Evolutionary conservation across 495 filamentous ascomycete genomes (phyloP).

Genomic region (Penicillium salamii): DNA sequence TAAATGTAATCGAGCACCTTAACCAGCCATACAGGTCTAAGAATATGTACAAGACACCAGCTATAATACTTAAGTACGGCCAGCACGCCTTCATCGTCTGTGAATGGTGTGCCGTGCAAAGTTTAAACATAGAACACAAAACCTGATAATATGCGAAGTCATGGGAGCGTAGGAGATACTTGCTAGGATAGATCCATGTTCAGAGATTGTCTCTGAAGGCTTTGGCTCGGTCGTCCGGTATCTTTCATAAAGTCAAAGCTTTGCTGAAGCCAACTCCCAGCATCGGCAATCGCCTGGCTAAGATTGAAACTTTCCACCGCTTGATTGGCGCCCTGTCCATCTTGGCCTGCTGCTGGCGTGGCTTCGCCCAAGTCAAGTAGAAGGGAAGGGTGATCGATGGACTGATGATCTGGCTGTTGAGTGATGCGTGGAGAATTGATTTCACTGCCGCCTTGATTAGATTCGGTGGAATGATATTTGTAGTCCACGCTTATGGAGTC

Average conservation of each 20-base stretch:
- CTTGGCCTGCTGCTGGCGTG: constrained; percentile 34
- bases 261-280: constrained; percentile 45
- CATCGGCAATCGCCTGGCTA: constrained; percentile 44
- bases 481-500: not conserved
- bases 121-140: too few relatives aligned
- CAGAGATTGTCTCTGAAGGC: constrained; percentile 1
- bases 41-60: too few relatives aligned
- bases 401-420: not conserved
- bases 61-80: too few relatives aligned
- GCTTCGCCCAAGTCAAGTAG: constrained; percentile 34
- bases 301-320: constrained; percentile 36
- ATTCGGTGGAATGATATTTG: constrained; percentile 8
- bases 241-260: constrained; percentile 41
- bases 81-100: too few relatives aligned
- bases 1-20: too few relatives aligned
- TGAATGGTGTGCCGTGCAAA: too few relatives aligned
- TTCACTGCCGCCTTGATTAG: not conserved
- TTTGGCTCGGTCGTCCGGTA: constrained; percentile 11
- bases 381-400: constrained; percentile 15
- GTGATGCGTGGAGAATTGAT: not conserved
- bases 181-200: constrained; percentile 10
- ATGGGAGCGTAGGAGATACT: not conserved
- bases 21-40: too few relatives aligned
- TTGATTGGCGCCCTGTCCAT: constrained; percentile 31
- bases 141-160: not conserved